Conservation (phyloP, 108 stramenopile genomes). For the Thalassiosira profunda region DNA sequence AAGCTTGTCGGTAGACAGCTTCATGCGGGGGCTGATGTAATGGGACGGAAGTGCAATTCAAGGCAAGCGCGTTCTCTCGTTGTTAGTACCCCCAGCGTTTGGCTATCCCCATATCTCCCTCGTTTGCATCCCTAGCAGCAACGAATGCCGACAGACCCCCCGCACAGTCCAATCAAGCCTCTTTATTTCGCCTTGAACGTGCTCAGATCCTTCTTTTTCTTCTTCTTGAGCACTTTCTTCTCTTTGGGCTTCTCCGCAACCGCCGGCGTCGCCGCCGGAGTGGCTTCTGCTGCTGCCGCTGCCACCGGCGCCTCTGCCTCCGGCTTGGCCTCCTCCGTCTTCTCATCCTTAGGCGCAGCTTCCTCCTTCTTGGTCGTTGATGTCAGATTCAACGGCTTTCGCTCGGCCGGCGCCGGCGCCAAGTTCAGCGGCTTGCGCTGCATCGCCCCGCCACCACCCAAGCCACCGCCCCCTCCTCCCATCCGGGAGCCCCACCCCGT, state of each 20-base stretch:
- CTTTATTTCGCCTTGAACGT: slow-evolving; percentile 62
- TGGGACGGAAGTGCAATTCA: neutral
- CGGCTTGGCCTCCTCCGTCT: slow-evolving; percentile 13
- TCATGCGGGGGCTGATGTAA: slow-evolving; percentile 31
- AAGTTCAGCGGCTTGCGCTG: slow-evolving; percentile 35
- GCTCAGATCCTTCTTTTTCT: slow-evolving; percentile 91
- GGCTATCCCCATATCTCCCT: neutral
- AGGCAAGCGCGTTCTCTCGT: neutral
- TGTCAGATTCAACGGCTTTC: slow-evolving; percentile 51
- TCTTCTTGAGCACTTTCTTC: slow-evolving; percentile 63
- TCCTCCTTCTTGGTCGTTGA: slow-evolving; percentile 19
- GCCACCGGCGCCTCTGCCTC: slow-evolving; percentile 6
- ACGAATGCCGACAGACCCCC: neutral
- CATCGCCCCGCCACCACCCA: slow-evolving; percentile 4
- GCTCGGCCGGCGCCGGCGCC: slow-evolving; percentile 11
- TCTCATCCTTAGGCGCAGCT: slow-evolving; percentile 21
- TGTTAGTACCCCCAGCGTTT: neutral
- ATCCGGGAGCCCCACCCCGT: slow-evolving; percentile 46
- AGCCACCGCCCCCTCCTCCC: slow-evolving; percentile 2
- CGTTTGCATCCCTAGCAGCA: slow-evolving; percentile 1
- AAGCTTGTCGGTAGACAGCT: slow-evolving; percentile 30
- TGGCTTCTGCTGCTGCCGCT: slow-evolving; percentile 14
- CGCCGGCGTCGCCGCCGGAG: slow-evolving; percentile 30
- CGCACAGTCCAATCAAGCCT: neutral
- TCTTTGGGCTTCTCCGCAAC: slow-evolving; percentile 28